Percentiles rank a stretch among this genome's conserved stretches.
These are phyloP conservation scores for Lactarius vividus DNA, from an alignment of 768 basidiomycete species.

Conservation along the genomic window DNA sequence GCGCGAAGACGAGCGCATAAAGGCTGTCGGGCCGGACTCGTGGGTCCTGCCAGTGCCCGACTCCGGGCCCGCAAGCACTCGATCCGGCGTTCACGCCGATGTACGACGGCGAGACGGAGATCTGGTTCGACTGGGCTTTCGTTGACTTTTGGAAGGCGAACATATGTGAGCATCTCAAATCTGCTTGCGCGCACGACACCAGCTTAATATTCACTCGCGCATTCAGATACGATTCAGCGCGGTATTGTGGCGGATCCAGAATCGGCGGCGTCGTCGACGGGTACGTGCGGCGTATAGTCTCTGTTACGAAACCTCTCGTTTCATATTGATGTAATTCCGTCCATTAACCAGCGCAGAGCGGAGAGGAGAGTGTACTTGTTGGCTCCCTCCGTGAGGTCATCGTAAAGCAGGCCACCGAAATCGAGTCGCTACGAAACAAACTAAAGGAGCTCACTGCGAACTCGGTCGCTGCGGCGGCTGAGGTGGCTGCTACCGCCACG, in stretches of 20 bases:
- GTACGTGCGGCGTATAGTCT: slow-evolving; percentile 37
- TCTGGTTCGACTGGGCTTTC: slow-evolving; percentile 99
- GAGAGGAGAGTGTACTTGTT: slow-evolving; percentile 74
- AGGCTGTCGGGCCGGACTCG: slow-evolving; percentile 80
- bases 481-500: slow-evolving; percentile 2
- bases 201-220: slow-evolving; percentile 5
- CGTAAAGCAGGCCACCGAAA: slow-evolving; percentile 75
- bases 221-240: slow-evolving; percentile 70
- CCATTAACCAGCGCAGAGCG: slow-evolving; percentile 51
- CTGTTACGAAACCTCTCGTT: background rate
- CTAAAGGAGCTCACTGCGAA: slow-evolving; percentile 45
- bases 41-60: slow-evolving; percentile 62
- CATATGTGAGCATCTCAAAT: slow-evolving; percentile 56
- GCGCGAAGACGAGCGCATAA: slow-evolving; percentile 92
- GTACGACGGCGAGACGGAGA: slow-evolving; percentile 64
- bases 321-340: background rate
- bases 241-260: slow-evolving; percentile 70
- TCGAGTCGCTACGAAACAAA: slow-evolving; percentile 62
- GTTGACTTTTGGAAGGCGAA: slow-evolving; percentile 99
- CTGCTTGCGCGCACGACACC: background rate
- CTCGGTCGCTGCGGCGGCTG: background rate
- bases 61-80: slow-evolving; percentile 32
- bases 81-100: slow-evolving; percentile 39
- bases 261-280: slow-evolving; percentile 55
- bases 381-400: slow-evolving; percentile 82